Base-by-base conservation (phyloP, 2,329 filamentous ascomycete genomes). In the Diaporthe ilicicola region DNA sequence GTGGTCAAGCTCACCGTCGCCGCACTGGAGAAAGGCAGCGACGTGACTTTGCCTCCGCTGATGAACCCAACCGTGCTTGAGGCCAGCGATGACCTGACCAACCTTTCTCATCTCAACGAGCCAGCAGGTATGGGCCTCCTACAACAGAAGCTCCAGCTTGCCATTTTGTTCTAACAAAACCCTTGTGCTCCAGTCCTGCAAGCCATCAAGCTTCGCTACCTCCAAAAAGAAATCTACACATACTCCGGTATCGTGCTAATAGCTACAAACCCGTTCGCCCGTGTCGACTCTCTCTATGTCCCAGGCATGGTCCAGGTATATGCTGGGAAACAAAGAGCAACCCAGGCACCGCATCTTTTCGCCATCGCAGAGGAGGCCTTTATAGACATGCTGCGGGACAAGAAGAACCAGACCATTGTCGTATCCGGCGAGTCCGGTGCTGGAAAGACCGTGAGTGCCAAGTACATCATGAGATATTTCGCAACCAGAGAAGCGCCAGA, bases 391-490 rank as follows among this genome's bases (percentile, higher is more conserved):
- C 84, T 99, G 79, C 93, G 96, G 75, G 96, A 98, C 84, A 89
- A 89, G 76, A 95, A 94, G 83, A 99, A 99, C 84, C 96, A 99
- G 85, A 99, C 96, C 48, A 94, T 99, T 74, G 96, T 99, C 67
- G 96, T 99, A n/a, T 99, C 96, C 44, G 96, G 96, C 81, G 96
- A 99, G 83, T 99, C 96, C 68, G 96, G 96, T 89, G 96, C 96
- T 74, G 96, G 96, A 79, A 99, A 99, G 86, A 99, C 96, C 6
- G 96, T 99, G 81, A 98, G 95, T 83, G 96, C 96, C 77, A 99
- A 99, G 85, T 98, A 99, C 84, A 98, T 99, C 81, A 99, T 99
- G 96, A 91, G 96, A 78, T 99, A 99, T 85, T 99, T 99, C 83
- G 96, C 96, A 74, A 99, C 96, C 53, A 91, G 96, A 89, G 96